Base-by-base conservation (phyloP, 208 protist genomes). In the Herpetomonas muscarum region DNA sequence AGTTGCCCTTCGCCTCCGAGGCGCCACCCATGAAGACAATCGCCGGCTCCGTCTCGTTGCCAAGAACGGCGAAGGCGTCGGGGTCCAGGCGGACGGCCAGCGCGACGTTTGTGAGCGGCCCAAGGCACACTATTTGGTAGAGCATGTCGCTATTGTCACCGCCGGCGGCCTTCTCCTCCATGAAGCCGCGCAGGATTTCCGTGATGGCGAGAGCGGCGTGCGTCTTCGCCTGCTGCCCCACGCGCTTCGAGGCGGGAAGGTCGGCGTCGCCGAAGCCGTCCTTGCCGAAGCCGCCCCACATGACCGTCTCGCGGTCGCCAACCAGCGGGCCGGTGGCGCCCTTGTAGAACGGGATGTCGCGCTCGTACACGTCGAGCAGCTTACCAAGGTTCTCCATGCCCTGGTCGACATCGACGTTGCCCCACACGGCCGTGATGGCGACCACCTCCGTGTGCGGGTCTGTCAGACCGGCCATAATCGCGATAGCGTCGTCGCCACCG, bases 401-500 rank as follows among this genome's bases (percentile, higher is more conserved):
- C 47, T 90, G 81, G 28, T 81, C 67, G 0, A 82, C 79, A 25
- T 82, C 70, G n/a, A 92, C 85, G 58, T 93, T 93, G 0, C 86
- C 86, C 80, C 80, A 88, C 34, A 89, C 82, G 6, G 64, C 74
- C 15, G 79, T 76, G 25, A 93, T 74, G 45, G 78, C 81, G 46
- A 84, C 36, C 55, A 93, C 52, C 25, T 93, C 83, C 15, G 84
- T 79, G 46, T 88, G 72, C 24, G 82, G 81, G 53, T 86, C 64
- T 13, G 74, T 77, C 36, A 93, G 61, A n/a, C 83, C 82, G 17
- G 70, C 25, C 80, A 93, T 88, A 54, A 93, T 84, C 47, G 68
- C 83, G 65, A 93, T 87, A 52, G 87, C 87, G 63, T 93, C 87
- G 53, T 93, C 87, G 39, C 80, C 77, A 15, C 87, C 87, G 55